phyloP scores from a whole-genome alignment of 768 basidiomycete species.

The Mycena galopus region DNA sequence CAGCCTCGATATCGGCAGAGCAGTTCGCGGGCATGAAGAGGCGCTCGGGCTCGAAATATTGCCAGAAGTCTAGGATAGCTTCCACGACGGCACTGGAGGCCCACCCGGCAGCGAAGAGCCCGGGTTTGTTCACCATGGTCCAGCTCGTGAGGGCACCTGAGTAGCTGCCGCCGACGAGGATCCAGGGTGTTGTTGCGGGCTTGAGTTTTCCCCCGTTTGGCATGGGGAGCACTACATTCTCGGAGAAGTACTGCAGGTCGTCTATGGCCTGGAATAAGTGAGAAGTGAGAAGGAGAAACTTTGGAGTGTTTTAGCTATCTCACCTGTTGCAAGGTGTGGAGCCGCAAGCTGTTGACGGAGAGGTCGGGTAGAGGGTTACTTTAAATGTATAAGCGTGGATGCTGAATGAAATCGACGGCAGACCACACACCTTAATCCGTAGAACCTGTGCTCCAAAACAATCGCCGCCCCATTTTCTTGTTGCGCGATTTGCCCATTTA shows the following conservation, averaged over 20 bases:
- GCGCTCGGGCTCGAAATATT: constrained; percentile 80
- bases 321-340: constrained; percentile 76
- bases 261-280: constrained; percentile 62
- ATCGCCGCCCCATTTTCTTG: constrained; percentile 74
- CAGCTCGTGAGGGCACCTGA: constrained; percentile 66
- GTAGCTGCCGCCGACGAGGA: constrained; percentile 66
- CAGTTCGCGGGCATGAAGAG: constrained; percentile 80
- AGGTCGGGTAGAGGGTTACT: constrained; percentile 79
- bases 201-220: constrained; percentile 71
- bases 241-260: constrained; percentile 77
- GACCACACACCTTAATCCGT: constrained; percentile 56
- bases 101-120: constrained; percentile 75
- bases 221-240: constrained; percentile 76
- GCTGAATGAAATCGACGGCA: neutral
- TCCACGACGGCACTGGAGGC: constrained; percentile 77
- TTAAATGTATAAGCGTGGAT: neutral
- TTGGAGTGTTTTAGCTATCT: too few relatives aligned
- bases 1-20: constrained; percentile 77
- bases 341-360: constrained; percentile 64
- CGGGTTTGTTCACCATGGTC: constrained; percentile 77
- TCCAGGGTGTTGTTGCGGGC: constrained; percentile 67
- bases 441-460: constrained; percentile 81
- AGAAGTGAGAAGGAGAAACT: neutral
- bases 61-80: constrained; percentile 76
- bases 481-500: constrained; percentile 75